phyloP scores from a whole-genome alignment of 352 stramenopile species.

The Pythium rhizo-oryzae region DNA sequence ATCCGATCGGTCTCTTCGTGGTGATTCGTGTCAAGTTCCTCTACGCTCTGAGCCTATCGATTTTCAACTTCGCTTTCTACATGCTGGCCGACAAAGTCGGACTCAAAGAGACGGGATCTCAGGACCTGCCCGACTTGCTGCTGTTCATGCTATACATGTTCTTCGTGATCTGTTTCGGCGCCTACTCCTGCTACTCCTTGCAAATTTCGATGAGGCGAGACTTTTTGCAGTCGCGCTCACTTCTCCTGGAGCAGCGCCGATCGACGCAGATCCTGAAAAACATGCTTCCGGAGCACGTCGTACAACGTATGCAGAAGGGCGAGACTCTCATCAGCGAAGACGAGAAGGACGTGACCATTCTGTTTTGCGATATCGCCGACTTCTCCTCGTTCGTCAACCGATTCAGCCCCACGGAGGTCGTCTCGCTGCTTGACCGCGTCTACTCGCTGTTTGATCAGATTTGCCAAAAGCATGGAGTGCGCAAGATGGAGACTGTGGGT shows the following conservation, averaged over 20 bases:
- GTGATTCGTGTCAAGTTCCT: constrained; percentile 88
- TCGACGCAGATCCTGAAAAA: constrained; percentile 88
- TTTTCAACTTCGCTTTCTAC: constrained; percentile 86
- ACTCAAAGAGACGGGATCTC: constrained; percentile 35
- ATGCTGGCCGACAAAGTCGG: constrained; percentile 60
- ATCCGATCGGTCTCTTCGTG: constrained; percentile 79
- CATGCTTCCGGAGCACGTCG: constrained; percentile 84
- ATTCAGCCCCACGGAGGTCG: constrained; percentile 73
- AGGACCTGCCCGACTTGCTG: constrained; percentile 49
- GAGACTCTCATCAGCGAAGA: constrained; percentile 85
- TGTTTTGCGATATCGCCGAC: constrained; percentile 88
- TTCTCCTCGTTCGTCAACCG: constrained; percentile 81
- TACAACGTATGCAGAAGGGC: constrained; percentile 83
- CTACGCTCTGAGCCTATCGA: constrained; percentile 68
- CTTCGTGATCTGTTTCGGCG: constrained; percentile 74
- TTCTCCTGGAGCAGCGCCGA: constrained; percentile 76
- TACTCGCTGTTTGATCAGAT: constrained; percentile 93
- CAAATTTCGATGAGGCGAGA: constrained; percentile 84
- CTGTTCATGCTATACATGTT: constrained; percentile 77
- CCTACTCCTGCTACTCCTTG: constrained; percentile 80
- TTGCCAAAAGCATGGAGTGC: constrained; percentile 88
- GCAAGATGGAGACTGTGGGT: constrained; percentile 94
- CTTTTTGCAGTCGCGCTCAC: constrained; percentile 78
- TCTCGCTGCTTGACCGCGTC: constrained; percentile 90
- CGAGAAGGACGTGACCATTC: constrained; percentile 86